A percentile compares a stretch with the other conserved stretches of the same genome.
Evolutionary conservation across 371 early-diverging fungal genomes (phyloP).

Genomic region (Rhizomucor miehei): DNA sequence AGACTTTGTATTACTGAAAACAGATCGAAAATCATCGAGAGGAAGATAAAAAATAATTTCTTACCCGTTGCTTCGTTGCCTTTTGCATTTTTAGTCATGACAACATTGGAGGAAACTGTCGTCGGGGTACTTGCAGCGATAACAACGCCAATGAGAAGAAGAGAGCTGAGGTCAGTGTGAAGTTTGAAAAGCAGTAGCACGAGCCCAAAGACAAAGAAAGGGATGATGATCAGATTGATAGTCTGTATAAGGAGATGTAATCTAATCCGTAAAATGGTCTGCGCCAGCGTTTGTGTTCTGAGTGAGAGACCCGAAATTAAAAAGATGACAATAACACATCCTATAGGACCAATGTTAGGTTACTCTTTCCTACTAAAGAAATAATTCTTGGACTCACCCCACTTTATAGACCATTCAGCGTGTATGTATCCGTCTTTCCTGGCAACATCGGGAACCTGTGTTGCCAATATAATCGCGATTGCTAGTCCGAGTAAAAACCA

Average conservation of each 20-base stretch:
- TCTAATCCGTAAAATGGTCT: conserved; percentile 58
- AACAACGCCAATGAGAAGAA: conserved; percentile 64
- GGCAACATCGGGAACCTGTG: conserved; percentile 54
- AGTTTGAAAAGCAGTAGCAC: conserved; percentile 47
- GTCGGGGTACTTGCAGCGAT: conserved; percentile 72
- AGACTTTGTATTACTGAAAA: no score
- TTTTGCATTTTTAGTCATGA: conserved; percentile 73
- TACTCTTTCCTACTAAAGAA: no score
- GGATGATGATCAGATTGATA: conserved; percentile 62
- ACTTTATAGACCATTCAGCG: conserved; percentile 63
- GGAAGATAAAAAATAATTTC: background rate
- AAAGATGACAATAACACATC: conserved; percentile 66
- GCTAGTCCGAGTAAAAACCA: conserved; percentile 60
- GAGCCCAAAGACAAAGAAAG: conserved; percentile 62
- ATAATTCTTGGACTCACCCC: conserved; percentile 38
- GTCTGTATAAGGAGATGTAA: conserved; percentile 64
- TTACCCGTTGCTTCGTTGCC: conserved; percentile 69
- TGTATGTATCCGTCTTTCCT: conserved; percentile 55
- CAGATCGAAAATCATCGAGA: no score
- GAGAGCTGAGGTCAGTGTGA: conserved; percentile 47
- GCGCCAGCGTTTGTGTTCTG: conserved; percentile 58
- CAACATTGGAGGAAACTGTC: conserved; percentile 76
- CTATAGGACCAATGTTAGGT: no score
- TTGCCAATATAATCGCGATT: conserved; percentile 58
- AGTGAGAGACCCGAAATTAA: conserved; percentile 70